phyloP scores from a whole-genome alignment of 169 alveolate genomes.

The Cyclospora cayetanensis region DNA sequence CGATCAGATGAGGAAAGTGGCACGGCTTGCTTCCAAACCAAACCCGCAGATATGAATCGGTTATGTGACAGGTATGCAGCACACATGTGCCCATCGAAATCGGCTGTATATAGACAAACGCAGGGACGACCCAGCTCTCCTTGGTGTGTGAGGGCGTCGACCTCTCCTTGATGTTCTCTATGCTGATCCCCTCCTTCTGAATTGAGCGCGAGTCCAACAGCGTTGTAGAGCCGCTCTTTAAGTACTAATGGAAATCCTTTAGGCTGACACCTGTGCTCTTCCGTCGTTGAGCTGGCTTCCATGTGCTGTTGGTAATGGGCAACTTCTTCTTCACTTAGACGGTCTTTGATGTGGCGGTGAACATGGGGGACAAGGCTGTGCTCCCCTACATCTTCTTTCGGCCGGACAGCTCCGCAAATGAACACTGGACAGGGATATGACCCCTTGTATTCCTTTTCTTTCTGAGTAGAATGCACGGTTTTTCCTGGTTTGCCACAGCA shows the following conservation, averaged over 20 bases:
- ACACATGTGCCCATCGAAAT: slow-evolving; percentile 44
- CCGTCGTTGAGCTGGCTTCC: neutral
- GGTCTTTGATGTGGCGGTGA: slow-evolving; percentile 35
- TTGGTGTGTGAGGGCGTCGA: neutral
- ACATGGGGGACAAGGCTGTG: slow-evolving; percentile 62
- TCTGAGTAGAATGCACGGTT: neutral
- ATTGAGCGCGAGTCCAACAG: neutral
- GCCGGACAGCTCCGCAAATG: slow-evolving; percentile 19
- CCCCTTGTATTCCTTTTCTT: slow-evolving; percentile 19
- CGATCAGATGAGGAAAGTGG: slow-evolving; percentile 29
- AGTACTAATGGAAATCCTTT: slow-evolving; percentile 27
- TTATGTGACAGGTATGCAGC: slow-evolving; percentile 20
- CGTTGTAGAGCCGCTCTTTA: neutral
- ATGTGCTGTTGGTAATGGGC: slow-evolving; percentile 2
- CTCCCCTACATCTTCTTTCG: slow-evolving; percentile 34
- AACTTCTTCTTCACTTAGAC: slow-evolving; percentile 22
- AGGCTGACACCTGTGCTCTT: slow-evolving; percentile 47
- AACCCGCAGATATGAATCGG: slow-evolving; percentile 52
- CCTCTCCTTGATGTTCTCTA: neutral
- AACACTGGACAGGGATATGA: slow-evolving; percentile 42
- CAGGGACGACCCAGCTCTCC: neutral
- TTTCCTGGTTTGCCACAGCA: neutral
- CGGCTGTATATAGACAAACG: slow-evolving; percentile 33
- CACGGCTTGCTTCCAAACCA: slow-evolving; percentile 51
- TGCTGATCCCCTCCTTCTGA: too few species aligned